Evolutionary conservation across 768 basidiomycete genomes (phyloP), one percentile per base, ranked within the genome.

Genomic region (Lepiota venenata): DNA sequence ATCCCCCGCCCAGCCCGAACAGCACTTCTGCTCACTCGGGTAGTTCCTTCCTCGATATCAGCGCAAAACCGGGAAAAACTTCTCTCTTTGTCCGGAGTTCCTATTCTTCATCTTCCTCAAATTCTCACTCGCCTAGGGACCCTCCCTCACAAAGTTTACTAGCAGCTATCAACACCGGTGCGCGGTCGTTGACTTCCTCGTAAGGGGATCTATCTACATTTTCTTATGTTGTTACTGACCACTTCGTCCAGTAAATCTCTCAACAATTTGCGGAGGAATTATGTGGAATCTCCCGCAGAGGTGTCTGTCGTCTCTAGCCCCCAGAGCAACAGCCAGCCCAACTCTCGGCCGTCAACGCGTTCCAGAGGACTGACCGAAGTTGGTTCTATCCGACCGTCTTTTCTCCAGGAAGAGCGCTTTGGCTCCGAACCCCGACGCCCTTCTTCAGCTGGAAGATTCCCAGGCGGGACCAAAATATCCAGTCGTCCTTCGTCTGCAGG

Each of bases 31-130:
- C 71, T 12, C 77, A 79, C 60, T 83, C 84, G 0, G 77, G 75
- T 56, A 66, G 74, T 47, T 84, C 83, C 15, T 65, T 70, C 42
- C 68, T 71, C 42, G 81, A 83, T 56, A 64, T 71, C 25, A 62
- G 69, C 41, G 62, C 71, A 22, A 79, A 76, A 65, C 71, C 70
- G 52, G 60, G 51, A 25, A 75, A 76, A n/a, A 49, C 64, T 37
- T 59, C 58, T n/a, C 52, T 66, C 22, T 66, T 68, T 50, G 74
- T 78, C 60, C 73, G 82, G 51, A 66, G 71, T 11, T 85, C 85
- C 0, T 82, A 80, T 62, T 75, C 76, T 18, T 84, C 83, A 4
- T 79, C 81, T 3, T 84, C 83, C 5, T 81, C 83, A 10, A 73
- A 78, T 37, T 82, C 82, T 12, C 74, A 79, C 49, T 57, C 62